Base-by-base conservation (phyloP, 306 rosid species). In the Prinsepia uniflora region DNA sequence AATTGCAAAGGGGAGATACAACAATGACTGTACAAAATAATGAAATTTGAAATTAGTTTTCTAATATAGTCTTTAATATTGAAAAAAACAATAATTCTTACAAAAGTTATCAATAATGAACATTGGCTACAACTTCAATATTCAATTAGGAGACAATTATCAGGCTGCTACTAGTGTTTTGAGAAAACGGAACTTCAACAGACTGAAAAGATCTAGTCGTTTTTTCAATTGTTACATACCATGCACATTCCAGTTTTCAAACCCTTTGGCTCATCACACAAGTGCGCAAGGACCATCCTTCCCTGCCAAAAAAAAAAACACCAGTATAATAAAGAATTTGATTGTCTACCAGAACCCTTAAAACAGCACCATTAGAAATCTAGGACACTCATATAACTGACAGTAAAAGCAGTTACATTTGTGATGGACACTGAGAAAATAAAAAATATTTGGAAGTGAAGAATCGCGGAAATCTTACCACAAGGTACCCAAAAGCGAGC, bases 191-290 rank as follows among this genome's bases (percentile, higher is more conserved):
- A 42, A n/a, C 41, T 8, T 58, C 8, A 48, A 75, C 39, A 68
- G 63, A 65, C 58, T 11, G 40, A 43, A 43, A 57, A 24, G 2
- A 24, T 54, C 40, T 67, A n/a, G n/a, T n/a, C n/a, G n/a, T n/a
- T n/a, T n/a, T 10, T 15, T 18, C 24, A 40, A 48, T 42, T 66
- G 70, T 9, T 60, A 19, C 83, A 75, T 91, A 94, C 99, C 99
- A 91, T 84, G 97, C 97, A 94, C 99, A 94, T 91, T 74, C 96
- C 97, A 72, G 97, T 94, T 89, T 94, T 94, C 85, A 94, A 74
- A 76, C 97, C 99, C 83, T 89, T 94, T 15, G 99, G 97, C 82
- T 94, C 99, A 79, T 94, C 99, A 66, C 99, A 94, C 78, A 94
- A 80, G 84, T 94, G 99, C 68, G 96, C 80, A 72, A 94, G 87